phyloP scores from a whole-genome alignment of 108 stramenopile species.

The Nannochloropsis oceanica region DNA sequence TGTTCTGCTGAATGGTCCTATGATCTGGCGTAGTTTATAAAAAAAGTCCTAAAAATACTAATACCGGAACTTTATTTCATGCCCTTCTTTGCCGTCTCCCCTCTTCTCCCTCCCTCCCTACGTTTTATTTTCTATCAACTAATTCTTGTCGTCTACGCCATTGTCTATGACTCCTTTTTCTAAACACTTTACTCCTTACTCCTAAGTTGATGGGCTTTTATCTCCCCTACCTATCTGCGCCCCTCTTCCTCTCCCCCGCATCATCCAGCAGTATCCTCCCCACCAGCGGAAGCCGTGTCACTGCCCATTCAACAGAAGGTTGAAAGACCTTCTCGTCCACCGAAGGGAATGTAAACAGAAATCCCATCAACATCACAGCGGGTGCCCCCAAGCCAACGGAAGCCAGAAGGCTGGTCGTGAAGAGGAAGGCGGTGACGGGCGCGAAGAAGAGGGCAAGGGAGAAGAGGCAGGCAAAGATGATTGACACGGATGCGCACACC shows the following conservation, averaged over 20 bases:
- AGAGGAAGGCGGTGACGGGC: background rate
- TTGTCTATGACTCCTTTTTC: too few species aligned
- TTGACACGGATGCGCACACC: background rate
- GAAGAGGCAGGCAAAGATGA: background rate
- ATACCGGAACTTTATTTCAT: background rate
- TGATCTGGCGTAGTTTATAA: background rate
- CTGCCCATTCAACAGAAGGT: background rate
- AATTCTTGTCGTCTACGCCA: background rate
- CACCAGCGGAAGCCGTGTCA: background rate
- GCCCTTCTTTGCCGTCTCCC: background rate
- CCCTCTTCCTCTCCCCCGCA: background rate
- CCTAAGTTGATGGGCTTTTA: background rate
- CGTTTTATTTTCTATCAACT: background rate
- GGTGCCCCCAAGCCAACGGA: background rate
- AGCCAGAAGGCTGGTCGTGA: background rate
- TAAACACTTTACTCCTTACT: too few species aligned
- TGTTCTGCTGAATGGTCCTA: background rate
- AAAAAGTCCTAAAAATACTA: background rate
- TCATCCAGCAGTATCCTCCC: background rate
- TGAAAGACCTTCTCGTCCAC: background rate
- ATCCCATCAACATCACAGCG: background rate
- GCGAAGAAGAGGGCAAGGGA: background rate
- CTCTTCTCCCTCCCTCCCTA: background rate
- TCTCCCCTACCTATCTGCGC: background rate
- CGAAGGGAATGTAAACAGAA: background rate